Conservation (phyloP, 257 asterid species). For the Cynanchum wilfordii region DNA sequence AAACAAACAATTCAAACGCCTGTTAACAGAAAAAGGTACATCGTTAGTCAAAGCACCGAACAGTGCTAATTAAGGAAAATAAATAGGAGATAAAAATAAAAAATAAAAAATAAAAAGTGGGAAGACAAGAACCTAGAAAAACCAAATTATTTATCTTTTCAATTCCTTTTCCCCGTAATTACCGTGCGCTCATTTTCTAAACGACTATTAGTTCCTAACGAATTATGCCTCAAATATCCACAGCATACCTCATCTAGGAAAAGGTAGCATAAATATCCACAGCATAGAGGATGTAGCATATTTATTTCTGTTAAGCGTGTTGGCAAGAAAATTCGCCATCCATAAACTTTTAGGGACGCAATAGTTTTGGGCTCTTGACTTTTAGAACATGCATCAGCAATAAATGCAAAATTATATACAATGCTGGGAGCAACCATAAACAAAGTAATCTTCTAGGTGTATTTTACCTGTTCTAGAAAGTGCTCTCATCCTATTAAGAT, state of each 20-base stretch:
- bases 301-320: neutral
- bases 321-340: neutral
- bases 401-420: neutral
- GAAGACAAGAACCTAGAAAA: neutral
- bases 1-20: neutral
- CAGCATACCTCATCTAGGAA: neutral
- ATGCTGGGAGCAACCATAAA: neutral
- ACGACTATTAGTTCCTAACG: neutral
- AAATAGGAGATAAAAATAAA: neutral
- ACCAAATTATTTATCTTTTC: neutral
- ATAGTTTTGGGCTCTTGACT: neutral
- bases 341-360: neutral
- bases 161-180: neutral
- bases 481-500: constrained; percentile 78
- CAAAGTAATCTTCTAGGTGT: constrained; percentile 4
- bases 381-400: too few relatives aligned
- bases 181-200: neutral
- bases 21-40: neutral
- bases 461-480: constrained; percentile 83
- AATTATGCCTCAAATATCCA: neutral
- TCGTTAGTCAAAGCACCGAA: neutral
- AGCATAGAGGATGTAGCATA: neutral
- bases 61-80: neutral
- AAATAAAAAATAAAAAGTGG: neutral
- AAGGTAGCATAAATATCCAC: neutral